Evolutionary conservation across 805 yeast genomes (phyloP), one percentile per base, ranked within the genome.

Genomic region (Clavispora carvajalis): DNA sequence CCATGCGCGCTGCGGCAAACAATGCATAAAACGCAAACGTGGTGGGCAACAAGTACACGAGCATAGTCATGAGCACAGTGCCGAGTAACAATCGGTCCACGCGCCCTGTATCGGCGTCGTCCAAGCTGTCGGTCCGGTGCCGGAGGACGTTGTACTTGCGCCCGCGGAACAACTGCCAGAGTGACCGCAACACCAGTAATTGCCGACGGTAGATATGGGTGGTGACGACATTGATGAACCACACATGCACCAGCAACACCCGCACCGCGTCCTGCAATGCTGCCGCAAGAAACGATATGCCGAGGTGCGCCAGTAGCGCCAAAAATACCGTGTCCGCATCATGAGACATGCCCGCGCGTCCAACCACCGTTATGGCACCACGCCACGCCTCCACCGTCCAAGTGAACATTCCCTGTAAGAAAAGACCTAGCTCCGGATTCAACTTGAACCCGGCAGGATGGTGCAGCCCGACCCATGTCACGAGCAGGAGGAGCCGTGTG

Each of bases 391-490:
- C 77, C 21, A 90, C 71, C 10, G 89, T 84, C 96, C 97, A 91
- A 8, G 85, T 57, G 50, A 86, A 83, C 36, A 93, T 62, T 42
- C 88, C 95, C 25, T 96, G 96, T 57, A 91, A 72, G 54, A 93
- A 95, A 12, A 69, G 72, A 0, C 96, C 86, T 15, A 93, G 69
- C 53, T 89, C 96, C 44, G 79, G 82, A 59, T 93, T 93, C 38
- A 93, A 74, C 55, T 93, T 93, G 52, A 93, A 80, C 4, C 99
- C 99, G 12, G 91, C 95, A 0, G 99, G 99, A 53, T 90, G 85
- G 45, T 80, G 46, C 17, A 52, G 74, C 69, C 89, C 87, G 26
- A 93, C 69, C 90, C 95, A 85, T 0, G 66, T 49, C 3, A 90
- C 78, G 28, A 80, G 57, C 2, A 55, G 45, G 15, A 70, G 62